Evolutionary conservation across 768 basidiomycete species (phyloP).

Genomic region (Podaxis pistillaris): DNA sequence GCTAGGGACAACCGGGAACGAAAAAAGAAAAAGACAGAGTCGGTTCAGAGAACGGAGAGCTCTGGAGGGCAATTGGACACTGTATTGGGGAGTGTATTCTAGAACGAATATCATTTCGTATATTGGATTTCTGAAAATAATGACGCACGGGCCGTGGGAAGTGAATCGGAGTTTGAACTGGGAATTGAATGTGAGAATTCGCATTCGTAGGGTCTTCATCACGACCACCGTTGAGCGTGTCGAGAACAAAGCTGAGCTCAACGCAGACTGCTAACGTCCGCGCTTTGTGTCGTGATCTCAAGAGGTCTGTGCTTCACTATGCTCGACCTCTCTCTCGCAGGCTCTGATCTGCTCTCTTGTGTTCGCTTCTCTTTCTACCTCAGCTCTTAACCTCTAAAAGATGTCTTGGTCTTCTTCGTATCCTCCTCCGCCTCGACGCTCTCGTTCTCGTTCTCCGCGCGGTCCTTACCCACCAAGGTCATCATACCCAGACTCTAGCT

Average conservation of each 20-base stretch:
- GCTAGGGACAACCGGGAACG: slow-evolving; percentile 21
- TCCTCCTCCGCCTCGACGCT: slow-evolving; percentile 72
- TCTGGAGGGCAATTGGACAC: slow-evolving; percentile 27
- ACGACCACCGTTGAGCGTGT: slow-evolving; percentile 55
- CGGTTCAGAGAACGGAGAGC: slow-evolving; percentile 1
- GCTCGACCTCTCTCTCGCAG: slow-evolving; percentile 78
- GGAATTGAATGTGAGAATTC: slow-evolving; percentile 19
- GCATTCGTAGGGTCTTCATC: slow-evolving; percentile 41
- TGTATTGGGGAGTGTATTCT: slow-evolving; percentile 56
- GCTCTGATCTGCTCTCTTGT: slow-evolving; percentile 68
- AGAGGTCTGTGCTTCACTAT: slow-evolving; percentile 95
- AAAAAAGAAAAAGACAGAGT: slow-evolving; percentile 29
- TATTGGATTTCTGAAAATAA: slow-evolving; percentile 3
- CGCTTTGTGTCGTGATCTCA: slow-evolving; percentile 58
- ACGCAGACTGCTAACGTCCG: slow-evolving; percentile 36
- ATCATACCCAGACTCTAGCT: slow-evolving; percentile 53
- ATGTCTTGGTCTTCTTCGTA: slow-evolving; percentile 80
- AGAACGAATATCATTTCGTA: slow-evolving; percentile 16
- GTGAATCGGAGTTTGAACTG: slow-evolving; percentile 44
- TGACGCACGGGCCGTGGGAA: slow-evolving; percentile 33
- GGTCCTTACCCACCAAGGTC: slow-evolving; percentile 53
- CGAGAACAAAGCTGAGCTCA: slow-evolving; percentile 21
- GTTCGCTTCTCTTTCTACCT: slow-evolving; percentile 54
- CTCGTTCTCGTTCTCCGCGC: slow-evolving; percentile 82
- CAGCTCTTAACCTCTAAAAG: slow-evolving; percentile 50